Evolutionary conservation across 768 basidiomycete species (phyloP).

Genomic region (Rickenella mellea): DNA sequence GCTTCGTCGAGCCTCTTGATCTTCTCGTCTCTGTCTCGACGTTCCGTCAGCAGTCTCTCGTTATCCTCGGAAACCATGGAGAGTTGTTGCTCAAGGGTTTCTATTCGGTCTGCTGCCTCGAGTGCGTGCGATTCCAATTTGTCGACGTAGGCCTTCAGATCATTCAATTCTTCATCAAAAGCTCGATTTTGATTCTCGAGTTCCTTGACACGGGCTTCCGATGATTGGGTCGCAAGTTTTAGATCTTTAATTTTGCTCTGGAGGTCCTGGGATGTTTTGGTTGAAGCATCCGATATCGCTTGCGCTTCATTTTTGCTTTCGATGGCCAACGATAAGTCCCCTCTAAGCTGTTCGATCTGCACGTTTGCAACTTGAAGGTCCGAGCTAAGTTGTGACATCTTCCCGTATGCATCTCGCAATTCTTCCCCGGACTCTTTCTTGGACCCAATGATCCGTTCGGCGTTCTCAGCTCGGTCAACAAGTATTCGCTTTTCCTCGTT

Average conservation of each 20-base stretch:
- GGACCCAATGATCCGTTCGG: conserved; percentile 52
- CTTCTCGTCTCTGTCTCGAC: conserved; percentile 40
- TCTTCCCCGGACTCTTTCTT: conserved; percentile 63
- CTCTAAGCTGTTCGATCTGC: conserved; percentile 53
- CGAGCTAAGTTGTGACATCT: conserved; percentile 40
- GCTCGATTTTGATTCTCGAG: conserved; percentile 16
- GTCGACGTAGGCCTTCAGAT: conserved; percentile 38
- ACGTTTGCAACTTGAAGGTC: conserved; percentile 52
- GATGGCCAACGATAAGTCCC: too few species aligned
- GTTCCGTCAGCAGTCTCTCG: conserved; percentile 32
- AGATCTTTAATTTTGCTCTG: conserved; percentile 13
- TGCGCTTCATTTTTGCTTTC: too few species aligned
- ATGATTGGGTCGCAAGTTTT: conserved; percentile 11
- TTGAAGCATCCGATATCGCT: too few species aligned
- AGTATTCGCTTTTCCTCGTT: conserved; percentile 51
- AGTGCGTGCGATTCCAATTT: conserved; percentile 58
- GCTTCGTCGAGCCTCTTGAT: conserved; percentile 45
- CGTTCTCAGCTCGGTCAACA: conserved; percentile 50
- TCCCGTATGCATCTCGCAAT: conserved; percentile 55
- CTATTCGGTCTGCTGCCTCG: conserved; percentile 40
- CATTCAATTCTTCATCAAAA: conserved; percentile 22
- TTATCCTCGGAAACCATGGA: conserved; percentile 31
- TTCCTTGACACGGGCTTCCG: conserved; percentile 18
- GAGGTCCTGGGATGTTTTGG: too few species aligned
- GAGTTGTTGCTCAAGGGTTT: conserved; percentile 48